Evolutionary conservation across 306 rosid species (phyloP), one percentile per base, ranked within the genome.

Genomic region (Mimosa bimucronata): DNA sequence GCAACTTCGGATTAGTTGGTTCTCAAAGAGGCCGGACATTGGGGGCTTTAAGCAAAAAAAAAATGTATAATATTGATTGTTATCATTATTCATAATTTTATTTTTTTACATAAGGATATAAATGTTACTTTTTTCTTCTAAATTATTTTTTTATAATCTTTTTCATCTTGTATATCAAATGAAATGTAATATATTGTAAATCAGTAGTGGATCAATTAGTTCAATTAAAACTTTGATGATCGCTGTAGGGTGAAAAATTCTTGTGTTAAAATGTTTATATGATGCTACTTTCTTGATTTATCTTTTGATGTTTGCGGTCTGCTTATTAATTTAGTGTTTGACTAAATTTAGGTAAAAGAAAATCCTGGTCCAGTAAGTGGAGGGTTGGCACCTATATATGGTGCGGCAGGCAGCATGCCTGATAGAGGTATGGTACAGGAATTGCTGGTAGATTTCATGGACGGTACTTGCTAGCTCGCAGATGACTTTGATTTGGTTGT

Each of bases 391-490:
- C 97, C 98, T 45, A 83, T 94, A 82, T 94, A 94, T 76, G 98
- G 98, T 0, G 98, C 98, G 68, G 98, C 98, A 19, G 98, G 97
- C 86, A 92, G 82, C 88, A 92, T 94, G 90, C 97, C 98, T 40
- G 98, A 94, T 73, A 88, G 98, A 86, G 94, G 81, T 66, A 91
- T 81, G 90, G 94, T 94, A 81, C 88, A 86, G 82, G 98, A 95
- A 21, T 82, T 95, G 90, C 85, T 95, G 80, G 90, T 95, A 12
- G 90, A 91, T 86, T 91, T 71, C 88, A 95, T 95, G 98, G 98
- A 95, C 65, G 88, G 92, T 58, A 74, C 98, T 67, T 95, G 92
- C 92, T 95, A 91, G 81, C 50, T 44, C 9, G 70, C 45, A 16
- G 9, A 8, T 30, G 77, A 41, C 71, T 40, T 58, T 31, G 68